Conservation (phyloP, 2,329 filamentous ascomycete species). For the Parafenestella ontariensis region DNA sequence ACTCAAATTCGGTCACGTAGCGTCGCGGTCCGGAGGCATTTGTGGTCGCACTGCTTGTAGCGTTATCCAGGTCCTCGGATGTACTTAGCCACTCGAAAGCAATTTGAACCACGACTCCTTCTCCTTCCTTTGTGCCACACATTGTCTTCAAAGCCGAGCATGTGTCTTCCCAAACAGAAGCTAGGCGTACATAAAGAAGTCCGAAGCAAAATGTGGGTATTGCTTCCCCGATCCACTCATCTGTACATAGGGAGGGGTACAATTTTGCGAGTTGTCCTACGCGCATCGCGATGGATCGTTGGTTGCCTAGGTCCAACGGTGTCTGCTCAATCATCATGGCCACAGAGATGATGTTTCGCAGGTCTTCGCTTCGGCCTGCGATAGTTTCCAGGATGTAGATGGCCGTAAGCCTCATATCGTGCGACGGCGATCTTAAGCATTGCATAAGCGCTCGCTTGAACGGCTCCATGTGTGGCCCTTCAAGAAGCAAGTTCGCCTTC, state of each 20-base stretch:
- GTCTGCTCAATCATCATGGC: conserved; percentile 84
- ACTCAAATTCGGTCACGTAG: conserved; percentile 78
- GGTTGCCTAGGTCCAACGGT: conserved; percentile 76
- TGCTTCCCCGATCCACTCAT: conserved; percentile 72
- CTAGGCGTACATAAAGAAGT: conserved; percentile 82
- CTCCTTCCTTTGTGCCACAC: conserved; percentile 71
- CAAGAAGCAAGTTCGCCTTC: conserved; percentile 59
- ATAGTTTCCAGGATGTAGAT: conserved; percentile 74
- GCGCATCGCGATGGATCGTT: conserved; percentile 81
- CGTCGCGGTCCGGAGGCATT: conserved; percentile 25
- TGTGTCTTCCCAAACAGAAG: conserved; percentile 87
- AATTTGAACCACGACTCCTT: conserved; percentile 73
- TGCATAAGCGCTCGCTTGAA: conserved; percentile 71
- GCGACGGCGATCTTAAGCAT: conserved; percentile 78
- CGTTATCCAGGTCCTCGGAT: conserved; percentile 13
- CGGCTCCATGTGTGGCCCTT: conserved; percentile 64
- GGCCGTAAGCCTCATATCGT: conserved; percentile 74
- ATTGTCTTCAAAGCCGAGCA: conserved; percentile 78
- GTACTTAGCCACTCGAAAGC: conserved; percentile 76
- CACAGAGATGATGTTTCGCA: conserved; percentile 62
- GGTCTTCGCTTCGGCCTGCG: conserved; percentile 55
- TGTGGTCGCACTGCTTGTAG: conserved; percentile 8
- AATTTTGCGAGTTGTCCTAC: conserved; percentile 75
- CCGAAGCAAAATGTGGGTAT: conserved; percentile 88
- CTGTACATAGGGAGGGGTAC: conserved; percentile 66